A percentile compares a stretch with the other conserved stretches of the same genome.
Evolutionary conservation across 1,284 basidiomycete genomes (phyloP).

Genomic region (Leucoagaricus sp.): DNA sequence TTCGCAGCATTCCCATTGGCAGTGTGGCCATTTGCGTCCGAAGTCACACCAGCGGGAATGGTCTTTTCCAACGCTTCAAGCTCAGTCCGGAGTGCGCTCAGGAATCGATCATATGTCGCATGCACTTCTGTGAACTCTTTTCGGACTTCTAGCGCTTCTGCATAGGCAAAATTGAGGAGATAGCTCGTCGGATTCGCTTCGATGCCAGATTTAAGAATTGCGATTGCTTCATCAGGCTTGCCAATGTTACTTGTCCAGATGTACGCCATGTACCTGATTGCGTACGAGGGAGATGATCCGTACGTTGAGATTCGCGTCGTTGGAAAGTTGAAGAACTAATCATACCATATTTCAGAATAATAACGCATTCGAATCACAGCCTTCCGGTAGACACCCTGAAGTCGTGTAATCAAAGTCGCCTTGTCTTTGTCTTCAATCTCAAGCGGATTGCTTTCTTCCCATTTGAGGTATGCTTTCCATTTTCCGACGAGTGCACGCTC

Average conservation of each 20-base stretch:
- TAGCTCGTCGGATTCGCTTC: constrained; percentile 88
- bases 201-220: constrained; percentile 83
- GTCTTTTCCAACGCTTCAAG: constrained; percentile 71
- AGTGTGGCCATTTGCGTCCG: neutral
- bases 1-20: constrained; percentile 1
- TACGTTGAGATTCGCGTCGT: neutral
- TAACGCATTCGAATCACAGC: constrained; percentile 90
- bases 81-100: constrained; percentile 68
- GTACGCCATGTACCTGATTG: constrained; percentile 87
- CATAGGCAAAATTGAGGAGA: constrained; percentile 86
- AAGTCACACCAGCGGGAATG: constrained; percentile 8
- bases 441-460: constrained; percentile 95
- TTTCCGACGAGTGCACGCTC: constrained; percentile 79
- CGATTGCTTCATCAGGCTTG: constrained; percentile 80
- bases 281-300: neutral
- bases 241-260: constrained; percentile 76
- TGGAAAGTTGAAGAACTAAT: constrained; percentile 6
- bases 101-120: constrained; percentile 68
- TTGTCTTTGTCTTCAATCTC: constrained; percentile 89
- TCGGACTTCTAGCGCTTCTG: constrained; percentile 79
- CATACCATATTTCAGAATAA: constrained; percentile 92
- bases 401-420: constrained; percentile 63
- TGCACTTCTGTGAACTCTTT: constrained; percentile 72
- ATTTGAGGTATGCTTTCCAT: constrained; percentile 94
- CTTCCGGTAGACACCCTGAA: constrained; percentile 87